Base-by-base conservation (phyloP, 1,284 basidiomycete species). In the Filobasidium uniguttulatum region DNA sequence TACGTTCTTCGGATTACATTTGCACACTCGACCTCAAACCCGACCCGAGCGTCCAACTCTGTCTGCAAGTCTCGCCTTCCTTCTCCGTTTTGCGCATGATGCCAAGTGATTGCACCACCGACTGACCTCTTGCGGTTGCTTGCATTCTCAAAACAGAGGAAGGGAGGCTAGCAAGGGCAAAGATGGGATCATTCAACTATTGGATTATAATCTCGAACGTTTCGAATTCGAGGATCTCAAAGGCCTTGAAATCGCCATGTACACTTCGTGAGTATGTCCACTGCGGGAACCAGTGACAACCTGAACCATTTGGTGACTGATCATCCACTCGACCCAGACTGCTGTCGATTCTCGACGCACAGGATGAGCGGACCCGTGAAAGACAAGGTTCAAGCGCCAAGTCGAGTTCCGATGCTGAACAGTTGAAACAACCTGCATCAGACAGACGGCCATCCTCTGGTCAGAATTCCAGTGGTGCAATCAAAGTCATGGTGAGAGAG, bases 171-270 rank as follows among this genome's bases (percentile, higher is more conserved):
- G 58, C 35, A 62, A 57, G 36, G 59, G 57, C 31, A 55, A 56
- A n/a, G 64, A 63, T 20, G 65, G 57, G 10, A 43, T 61, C 2
- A 46, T 68, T 20, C 62, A 65, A 55, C 60, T 68, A 2, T 44
- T 68, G 46, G 64, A 68, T 46, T 68, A 68, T 55, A 68, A 68
- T 50, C 57, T 70, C 26, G 64, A 68, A n/a, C 57, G 68, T 22
- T 70, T 70, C 51, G 67, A 68, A 37, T 67, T 68, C 50, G 58
- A 60, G 43, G 68, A 70, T 53, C 25, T 62, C 26, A 58, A 66
- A 20, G 68, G 68, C 3, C 46, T 55, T 5, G 54, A 55, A 29
- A 33, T 55, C 10, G 54, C 54, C 10, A n/a, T 55, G 10, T 55
- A 55, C 37, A 51, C 44, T 44, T 52, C 54, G 44, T 52, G 23